phyloP scores from a whole-genome alignment of 306 rosid species.

The Begonia peltatifolia region DNA sequence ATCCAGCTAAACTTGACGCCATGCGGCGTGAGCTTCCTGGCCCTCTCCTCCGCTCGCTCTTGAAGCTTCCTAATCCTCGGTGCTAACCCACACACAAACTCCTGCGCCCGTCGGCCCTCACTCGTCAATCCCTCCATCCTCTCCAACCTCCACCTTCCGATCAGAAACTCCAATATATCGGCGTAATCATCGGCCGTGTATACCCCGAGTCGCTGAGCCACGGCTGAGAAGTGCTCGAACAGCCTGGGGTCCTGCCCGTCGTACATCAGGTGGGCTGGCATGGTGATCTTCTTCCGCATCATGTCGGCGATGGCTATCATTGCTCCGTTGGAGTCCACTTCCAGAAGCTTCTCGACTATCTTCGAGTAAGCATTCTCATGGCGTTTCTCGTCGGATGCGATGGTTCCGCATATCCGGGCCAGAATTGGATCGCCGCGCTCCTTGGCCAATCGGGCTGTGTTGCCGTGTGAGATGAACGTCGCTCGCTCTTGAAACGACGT shows the following conservation, averaged over 20 bases:
- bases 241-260: slow-evolving; percentile 42
- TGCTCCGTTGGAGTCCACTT: slow-evolving; percentile 37
- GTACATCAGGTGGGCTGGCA: slow-evolving; percentile 59
- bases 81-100: slow-evolving; percentile 36
- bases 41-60: slow-evolving; percentile 37
- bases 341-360: slow-evolving; percentile 58
- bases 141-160: slow-evolving; percentile 43
- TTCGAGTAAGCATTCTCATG: slow-evolving; percentile 39
- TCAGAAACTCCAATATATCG: slow-evolving; percentile 35
- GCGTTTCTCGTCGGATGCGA: slow-evolving; percentile 56
- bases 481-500: slow-evolving; percentile 69
- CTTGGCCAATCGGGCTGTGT: slow-evolving; percentile 54
- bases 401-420: slow-evolving; percentile 49
- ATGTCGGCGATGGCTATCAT: slow-evolving; percentile 43
- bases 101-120: slow-evolving; percentile 34
- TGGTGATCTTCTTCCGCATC: slow-evolving; percentile 56
- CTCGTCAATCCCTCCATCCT: slow-evolving; percentile 29
- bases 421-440: slow-evolving; percentile 40
- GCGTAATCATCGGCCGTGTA: slow-evolving; percentile 50
- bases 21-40: slow-evolving; percentile 20
- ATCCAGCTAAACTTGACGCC: slow-evolving; percentile 49
- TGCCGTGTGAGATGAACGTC: slow-evolving; percentile 50
- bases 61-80: slow-evolving; percentile 44
- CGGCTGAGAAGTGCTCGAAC: slow-evolving; percentile 40
- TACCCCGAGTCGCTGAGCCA: slow-evolving; percentile 43